A percentile compares a stretch with the other conserved stretches of the same genome.
phyloP scores from a whole-genome alignment of 177 flowering plant species.

The Vitis hybrid region DNA sequence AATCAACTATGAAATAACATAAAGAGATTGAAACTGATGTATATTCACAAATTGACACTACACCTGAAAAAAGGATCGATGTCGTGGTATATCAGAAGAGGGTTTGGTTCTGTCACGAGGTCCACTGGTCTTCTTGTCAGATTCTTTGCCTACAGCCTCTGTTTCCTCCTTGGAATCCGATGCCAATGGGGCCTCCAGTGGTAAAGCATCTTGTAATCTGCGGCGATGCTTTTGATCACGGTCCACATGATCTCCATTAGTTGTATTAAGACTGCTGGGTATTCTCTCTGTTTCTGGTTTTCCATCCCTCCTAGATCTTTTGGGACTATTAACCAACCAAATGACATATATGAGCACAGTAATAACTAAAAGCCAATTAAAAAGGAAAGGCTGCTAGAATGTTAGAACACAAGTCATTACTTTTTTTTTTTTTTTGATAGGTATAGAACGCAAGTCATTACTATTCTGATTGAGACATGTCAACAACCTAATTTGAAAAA shows the following conservation, averaged over 20 bases:
- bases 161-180: constrained; percentile 38
- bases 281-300: constrained; percentile 56
- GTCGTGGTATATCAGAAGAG: constrained; percentile 49
- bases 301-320: constrained; percentile 78
- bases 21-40: neutral
- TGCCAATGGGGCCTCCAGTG: constrained; percentile 50
- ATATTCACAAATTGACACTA: constrained; percentile 7
- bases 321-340: constrained; percentile 48
- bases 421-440: too few relatives aligned
- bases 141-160: constrained; percentile 29
- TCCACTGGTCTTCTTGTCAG: constrained; percentile 38
- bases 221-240: constrained; percentile 52
- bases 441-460: neutral
- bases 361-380: neutral
- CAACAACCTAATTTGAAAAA: neutral
- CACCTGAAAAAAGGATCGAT: constrained; percentile 74
- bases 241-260: constrained; percentile 27
- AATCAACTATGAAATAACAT: neutral
- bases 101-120: constrained; percentile 28
- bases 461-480: too few relatives aligned
- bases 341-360: neutral
- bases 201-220: constrained; percentile 50
- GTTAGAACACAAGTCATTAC: neutral
- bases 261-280: constrained; percentile 30
- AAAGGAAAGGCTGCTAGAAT: neutral